Percentiles rank a stretch among this genome's conserved stretches.
Conservation (phyloP, 2,329 filamentous ascomycete species). For the Ascochyta fabae region DNA sequence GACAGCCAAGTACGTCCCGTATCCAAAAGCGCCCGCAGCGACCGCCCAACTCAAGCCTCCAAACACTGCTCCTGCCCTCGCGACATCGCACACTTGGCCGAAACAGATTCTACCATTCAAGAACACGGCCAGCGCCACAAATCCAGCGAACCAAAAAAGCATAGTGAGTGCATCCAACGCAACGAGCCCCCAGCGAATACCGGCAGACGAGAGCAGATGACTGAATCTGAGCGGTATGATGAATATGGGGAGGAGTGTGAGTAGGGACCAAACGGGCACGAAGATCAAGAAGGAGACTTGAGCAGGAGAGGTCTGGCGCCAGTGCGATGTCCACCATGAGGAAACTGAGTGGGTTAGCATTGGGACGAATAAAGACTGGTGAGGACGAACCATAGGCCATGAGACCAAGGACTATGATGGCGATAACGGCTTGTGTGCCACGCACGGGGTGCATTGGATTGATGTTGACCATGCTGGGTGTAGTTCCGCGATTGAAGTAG, state of each 20-base stretch:
- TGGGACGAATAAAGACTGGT: neutral
- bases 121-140: conserved; percentile 75
- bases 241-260: conserved; percentile 72
- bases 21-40: conserved; percentile 51
- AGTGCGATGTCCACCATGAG: conserved; percentile 59
- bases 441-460: conserved; percentile 69
- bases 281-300: conserved; percentile 81
- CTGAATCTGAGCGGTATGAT: conserved; percentile 68
- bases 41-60: conserved; percentile 68
- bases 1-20: conserved; percentile 43
- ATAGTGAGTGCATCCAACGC: conserved; percentile 74
- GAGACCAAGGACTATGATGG: conserved; percentile 76
- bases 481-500: neutral
- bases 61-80: conserved; percentile 70
- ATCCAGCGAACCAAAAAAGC: conserved; percentile 89
- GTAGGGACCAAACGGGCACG: conserved; percentile 72
- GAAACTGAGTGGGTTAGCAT: conserved; percentile 58
- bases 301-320: conserved; percentile 60
- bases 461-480: conserved; percentile 34
- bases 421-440: conserved; percentile 69
- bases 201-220: conserved; percentile 50
- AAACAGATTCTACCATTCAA: conserved; percentile 65
- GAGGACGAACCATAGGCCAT: conserved; percentile 70
- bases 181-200: conserved; percentile 66
- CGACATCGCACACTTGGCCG: conserved; percentile 62